Base-by-base conservation (phyloP, 73 alveolate genomes). In the Tetrahymena borealis region DNA sequence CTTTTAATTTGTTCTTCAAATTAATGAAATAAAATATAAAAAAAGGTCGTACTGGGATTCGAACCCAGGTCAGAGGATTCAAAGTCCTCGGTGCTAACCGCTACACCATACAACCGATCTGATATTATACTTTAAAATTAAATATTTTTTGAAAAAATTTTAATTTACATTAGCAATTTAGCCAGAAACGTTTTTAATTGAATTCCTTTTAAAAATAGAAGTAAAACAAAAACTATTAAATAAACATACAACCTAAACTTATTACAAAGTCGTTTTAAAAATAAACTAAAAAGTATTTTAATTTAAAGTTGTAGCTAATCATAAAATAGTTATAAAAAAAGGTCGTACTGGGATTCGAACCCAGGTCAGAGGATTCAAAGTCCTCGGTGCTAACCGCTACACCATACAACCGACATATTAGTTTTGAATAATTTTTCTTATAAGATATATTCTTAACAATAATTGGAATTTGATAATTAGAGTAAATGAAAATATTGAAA, bases 301-400 rank as follows among this genome's bases (percentile, higher is more conserved):
- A n/a, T 39, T 39, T 39, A 39, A 39, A 39, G 12, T 39, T n/a
- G n/a, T n/a, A n/a, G n/a, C 43, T 39, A 39, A 39, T 39, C 43
- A 39, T 39, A 9, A 12, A n/a, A n/a, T n/a, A 39, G 43, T 9
- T 39, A 39, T 39, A 9, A 60, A 60, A 42, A 12, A 40, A 60
- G 85, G 85, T 60, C 85, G 85, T 60, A 60, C 85, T 60, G 85
- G 85, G 85, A 60, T 60, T 60, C 85, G 85, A 60, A 60, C 85
- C 85, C 85, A 60, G 85, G 85, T 60, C 85, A 60, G 85, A 60
- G 85, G 85, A 60, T 60, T 60, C 85, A 60, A 60, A 60, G 85
- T 60, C 85, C 85, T 60, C 85, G 85, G 85, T 60, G 85, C 85
- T 60, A 60, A 60, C 85, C 85, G 85, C 85, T 60, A 60, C 85